phyloP scores from a whole-genome alignment of 2,329 filamentous ascomycete species.

The Scedosporium dehoogii region DNA sequence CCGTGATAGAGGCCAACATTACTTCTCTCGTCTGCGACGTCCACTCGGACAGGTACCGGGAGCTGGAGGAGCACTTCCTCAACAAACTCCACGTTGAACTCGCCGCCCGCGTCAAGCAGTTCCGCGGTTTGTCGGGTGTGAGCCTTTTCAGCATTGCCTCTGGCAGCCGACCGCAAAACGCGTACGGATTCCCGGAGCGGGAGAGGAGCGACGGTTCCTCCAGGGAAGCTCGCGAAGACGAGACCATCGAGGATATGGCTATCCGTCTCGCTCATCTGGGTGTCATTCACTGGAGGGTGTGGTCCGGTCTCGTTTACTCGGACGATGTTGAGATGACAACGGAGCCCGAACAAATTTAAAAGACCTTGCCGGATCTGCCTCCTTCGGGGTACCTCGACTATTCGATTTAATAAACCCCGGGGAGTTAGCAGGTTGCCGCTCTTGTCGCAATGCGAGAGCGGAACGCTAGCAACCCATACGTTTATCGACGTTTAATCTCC shows the following conservation, averaged over 20 bases:
- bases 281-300: slow-evolving; percentile 83
- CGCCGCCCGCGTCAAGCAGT: slow-evolving; percentile 39
- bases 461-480: too few relatives aligned
- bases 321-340: slow-evolving; percentile 9
- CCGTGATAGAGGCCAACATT: slow-evolving; percentile 39
- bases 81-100: slow-evolving; percentile 38
- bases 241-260: slow-evolving; percentile 56
- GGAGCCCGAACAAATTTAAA: not conserved
- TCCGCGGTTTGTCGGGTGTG: slow-evolving; percentile 40
- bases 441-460: too few relatives aligned
- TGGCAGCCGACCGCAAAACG: slow-evolving; percentile 33
- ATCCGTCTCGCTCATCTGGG: slow-evolving; percentile 74
- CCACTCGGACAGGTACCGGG: slow-evolving; percentile 32
- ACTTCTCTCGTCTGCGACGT: slow-evolving; percentile 31
- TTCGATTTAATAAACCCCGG: not conserved
- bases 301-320: slow-evolving; percentile 65
- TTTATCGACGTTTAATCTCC: too few relatives aligned
- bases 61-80: slow-evolving; percentile 40
- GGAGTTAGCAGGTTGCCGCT: too few relatives aligned
- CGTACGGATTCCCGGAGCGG: slow-evolving; percentile 18
- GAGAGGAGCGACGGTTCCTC: slow-evolving; percentile 18
- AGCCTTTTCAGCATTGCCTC: slow-evolving; percentile 46
- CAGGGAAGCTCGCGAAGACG: slow-evolving; percentile 39
- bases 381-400: not conserved
- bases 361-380: not conserved